These are phyloP conservation scores for Diospyros lotus DNA, from an alignment of 148 eudicot genomes.

Conservation along the genomic window DNA sequence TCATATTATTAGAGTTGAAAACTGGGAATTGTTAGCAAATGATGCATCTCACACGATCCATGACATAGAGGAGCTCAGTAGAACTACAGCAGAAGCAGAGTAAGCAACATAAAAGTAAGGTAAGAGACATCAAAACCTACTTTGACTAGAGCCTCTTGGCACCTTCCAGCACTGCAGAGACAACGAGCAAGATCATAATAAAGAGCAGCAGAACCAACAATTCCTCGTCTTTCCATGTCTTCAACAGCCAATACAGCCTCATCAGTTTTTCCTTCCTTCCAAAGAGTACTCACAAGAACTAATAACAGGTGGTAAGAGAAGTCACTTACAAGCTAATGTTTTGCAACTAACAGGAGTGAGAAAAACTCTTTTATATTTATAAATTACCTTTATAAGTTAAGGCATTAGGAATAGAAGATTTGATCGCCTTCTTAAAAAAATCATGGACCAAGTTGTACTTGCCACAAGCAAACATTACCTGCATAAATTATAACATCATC, in stretches of 20 bases:
- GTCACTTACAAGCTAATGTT: slow-evolving; percentile 3
- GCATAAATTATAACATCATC: slow-evolving; percentile 13
- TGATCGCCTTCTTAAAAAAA: slow-evolving; percentile 57
- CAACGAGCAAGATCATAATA: slow-evolving; percentile 97
- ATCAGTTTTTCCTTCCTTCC: slow-evolving; percentile 84
- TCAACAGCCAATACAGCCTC: slow-evolving; percentile 63
- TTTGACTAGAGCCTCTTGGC: slow-evolving; percentile 75
- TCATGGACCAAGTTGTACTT: slow-evolving; percentile 88
- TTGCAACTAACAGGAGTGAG: neutral
- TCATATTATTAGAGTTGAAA: neutral
- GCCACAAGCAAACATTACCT: slow-evolving; percentile 91
- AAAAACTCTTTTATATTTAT: neutral
- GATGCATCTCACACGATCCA: neutral
- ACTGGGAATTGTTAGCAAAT: slow-evolving; percentile 1
- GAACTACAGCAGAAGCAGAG: neutral
- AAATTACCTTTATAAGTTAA: slow-evolving; percentile 76
- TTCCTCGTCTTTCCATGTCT: slow-evolving; percentile 83
- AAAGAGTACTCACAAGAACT: slow-evolving; percentile 81
- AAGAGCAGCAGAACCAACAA: slow-evolving; percentile 77
- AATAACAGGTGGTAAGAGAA: slow-evolving; percentile 13
- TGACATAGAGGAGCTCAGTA: neutral
- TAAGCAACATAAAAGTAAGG: slow-evolving; percentile 2
- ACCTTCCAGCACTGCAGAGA: slow-evolving; percentile 93
- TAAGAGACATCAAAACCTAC: slow-evolving; percentile 29
- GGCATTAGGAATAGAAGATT: slow-evolving; percentile 73